Base-by-base conservation (phyloP, 805 yeast genomes). In the Jamesozyma gamospora region DNA sequence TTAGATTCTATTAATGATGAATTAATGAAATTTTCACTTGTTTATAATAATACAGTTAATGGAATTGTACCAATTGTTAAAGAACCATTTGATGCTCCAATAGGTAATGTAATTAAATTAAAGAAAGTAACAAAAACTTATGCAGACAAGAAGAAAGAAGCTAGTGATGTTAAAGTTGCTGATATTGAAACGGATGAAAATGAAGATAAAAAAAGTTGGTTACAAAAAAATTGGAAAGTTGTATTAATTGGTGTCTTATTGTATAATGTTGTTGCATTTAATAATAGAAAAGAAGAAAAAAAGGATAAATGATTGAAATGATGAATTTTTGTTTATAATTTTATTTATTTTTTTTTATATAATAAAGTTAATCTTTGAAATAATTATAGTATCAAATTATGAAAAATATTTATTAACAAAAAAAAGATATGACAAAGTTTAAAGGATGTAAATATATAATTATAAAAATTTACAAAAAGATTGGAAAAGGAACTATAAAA, bases 151-250 rank as follows among this genome's bases (percentile, higher is more conserved):
- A 52, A 49, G 31, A 50, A 51, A 7, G 47, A 46, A 11, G 32
- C 41, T 8, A 39, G 43, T 24, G 9, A 29, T 28, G 32, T 41
- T 19, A 43, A 49, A 4, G 53, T 51, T 30, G 46, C 48, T 29
- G 46, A 47, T 15, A 50, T 49, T 34, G 45, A 49, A 30, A 45
- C 47, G 30, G 54, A 46, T n/a, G 48, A 38, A 4, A 53, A 45
- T 2, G 44, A 21, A 6, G 54, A 48, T 15, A 48, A 48, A 4
- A 42, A 41, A 19, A 36, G 55, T 1, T 59, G 57, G 52, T 28
- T 56, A 16, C 54, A 51, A 35, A 53, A 55, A 38, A 57, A 57
- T 43, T 59, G 64, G 64, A 57, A 52, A 40, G 41, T 43, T 38
- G 24, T 59, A 2, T 40, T 53, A 11, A 37, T 59, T 17, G 62